Percentiles rank a stretch among this genome's conserved stretches.
These are phyloP conservation scores for Fallopia convolvulus DNA, from an alignment of 148 eudicot species.

Conservation along the genomic window DNA sequence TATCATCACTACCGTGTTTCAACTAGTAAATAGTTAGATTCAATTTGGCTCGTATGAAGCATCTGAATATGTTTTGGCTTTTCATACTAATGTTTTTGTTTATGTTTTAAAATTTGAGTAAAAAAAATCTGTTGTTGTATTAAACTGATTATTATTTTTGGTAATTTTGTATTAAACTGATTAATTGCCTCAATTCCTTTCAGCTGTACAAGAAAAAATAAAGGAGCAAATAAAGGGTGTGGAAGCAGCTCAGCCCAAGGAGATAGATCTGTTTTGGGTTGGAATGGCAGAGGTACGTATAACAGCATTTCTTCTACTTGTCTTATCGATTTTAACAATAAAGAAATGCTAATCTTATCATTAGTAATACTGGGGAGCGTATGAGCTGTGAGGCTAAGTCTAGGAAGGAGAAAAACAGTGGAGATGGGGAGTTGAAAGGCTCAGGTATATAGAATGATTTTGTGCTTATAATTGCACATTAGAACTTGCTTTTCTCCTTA, in stretches of 20 bases:
- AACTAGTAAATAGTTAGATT: neutral
- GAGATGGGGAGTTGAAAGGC: no score
- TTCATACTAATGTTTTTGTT: neutral
- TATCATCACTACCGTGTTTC: neutral
- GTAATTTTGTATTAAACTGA: neutral
- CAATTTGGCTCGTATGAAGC: neutral
- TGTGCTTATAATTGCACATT: no score
- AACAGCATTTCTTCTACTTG: neutral
- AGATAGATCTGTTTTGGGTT: conserved; percentile 62
- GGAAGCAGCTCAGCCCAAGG: conserved; percentile 61
- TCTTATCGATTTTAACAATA: neutral
- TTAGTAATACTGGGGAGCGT: neutral
- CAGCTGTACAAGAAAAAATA: conserved; percentile 63
- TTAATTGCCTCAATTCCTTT: conserved; percentile 9
- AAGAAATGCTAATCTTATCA: neutral
- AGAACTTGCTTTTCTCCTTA: no score
- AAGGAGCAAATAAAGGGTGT: conserved; percentile 76
- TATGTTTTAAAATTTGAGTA: neutral
- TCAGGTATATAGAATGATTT: no score
- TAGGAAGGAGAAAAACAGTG: no score
- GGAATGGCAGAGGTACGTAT: conserved; percentile 91
- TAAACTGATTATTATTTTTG: no score
- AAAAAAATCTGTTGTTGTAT: neutral
- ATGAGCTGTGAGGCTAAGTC: no score
- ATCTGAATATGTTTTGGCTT: neutral